phyloP scores from a whole-genome alignment of 345 rosid species.

The Brassica nigra region DNA sequence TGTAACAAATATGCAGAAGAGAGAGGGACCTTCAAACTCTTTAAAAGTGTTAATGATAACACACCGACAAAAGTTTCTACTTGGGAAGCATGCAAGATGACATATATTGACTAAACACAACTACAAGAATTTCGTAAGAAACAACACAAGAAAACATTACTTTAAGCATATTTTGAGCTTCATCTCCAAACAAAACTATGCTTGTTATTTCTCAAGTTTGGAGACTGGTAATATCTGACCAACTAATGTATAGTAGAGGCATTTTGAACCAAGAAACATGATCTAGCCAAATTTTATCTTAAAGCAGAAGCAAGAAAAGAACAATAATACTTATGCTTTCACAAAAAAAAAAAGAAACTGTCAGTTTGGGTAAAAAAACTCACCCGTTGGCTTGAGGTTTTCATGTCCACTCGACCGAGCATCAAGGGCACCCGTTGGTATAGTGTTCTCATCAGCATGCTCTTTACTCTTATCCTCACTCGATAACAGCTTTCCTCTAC shows the following conservation, averaged over 20 bases:
- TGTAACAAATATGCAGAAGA: not conserved
- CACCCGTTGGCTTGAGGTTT: constrained; percentile 43
- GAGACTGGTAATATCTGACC: constrained; percentile 22
- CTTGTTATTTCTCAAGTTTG: constrained; percentile 20
- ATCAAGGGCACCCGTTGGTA: constrained; percentile 25
- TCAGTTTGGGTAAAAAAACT: constrained; percentile 16
- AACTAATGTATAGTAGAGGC: constrained; percentile 21
- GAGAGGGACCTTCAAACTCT: not conserved
- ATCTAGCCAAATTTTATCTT: constrained; percentile 2
- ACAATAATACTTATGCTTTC: not conserved
- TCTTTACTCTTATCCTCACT: constrained; percentile 30
- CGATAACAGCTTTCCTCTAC: constrained; percentile 26
- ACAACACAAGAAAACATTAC: too few relatives aligned
- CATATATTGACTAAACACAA: too few relatives aligned
- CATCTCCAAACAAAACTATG: not conserved
- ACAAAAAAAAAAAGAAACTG: not conserved
- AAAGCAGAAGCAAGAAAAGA: constrained; percentile 9
- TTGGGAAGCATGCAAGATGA: too few relatives aligned
- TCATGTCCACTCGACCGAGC: constrained; percentile 26
- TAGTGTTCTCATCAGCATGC: constrained; percentile 22
- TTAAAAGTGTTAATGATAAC: constrained; percentile 3
- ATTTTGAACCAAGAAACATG: constrained; percentile 29
- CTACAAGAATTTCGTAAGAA: too few relatives aligned
- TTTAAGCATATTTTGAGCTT: not conserved
- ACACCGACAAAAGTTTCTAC: not conserved